Evolutionary conservation across 1,139 yeast species (phyloP).

Genomic region (Saccharomyces hybrid): DNA sequence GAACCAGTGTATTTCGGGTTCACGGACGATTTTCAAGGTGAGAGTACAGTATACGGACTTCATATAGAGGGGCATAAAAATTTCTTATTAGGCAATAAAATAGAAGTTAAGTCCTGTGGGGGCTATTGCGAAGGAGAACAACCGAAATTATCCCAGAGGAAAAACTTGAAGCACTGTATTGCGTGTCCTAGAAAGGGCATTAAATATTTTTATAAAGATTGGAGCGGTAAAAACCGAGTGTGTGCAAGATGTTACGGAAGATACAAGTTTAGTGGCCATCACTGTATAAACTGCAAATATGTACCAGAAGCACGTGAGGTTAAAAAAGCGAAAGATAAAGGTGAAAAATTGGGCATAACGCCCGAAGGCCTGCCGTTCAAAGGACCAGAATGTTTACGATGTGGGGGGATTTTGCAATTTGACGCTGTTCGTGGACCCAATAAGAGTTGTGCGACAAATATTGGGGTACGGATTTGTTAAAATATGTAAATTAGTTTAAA

Average conservation of each 20-base stretch:
- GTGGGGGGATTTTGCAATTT: slow-evolving; percentile 18
- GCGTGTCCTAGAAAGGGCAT: slow-evolving; percentile 24
- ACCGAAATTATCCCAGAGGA: slow-evolving; percentile 11
- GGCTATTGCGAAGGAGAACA: slow-evolving; percentile 17
- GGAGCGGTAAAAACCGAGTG: slow-evolving; percentile 21
- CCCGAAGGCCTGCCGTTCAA: slow-evolving; percentile 14
- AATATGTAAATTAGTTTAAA: neutral
- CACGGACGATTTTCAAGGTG: slow-evolving; percentile 13
- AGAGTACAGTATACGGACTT: slow-evolving; percentile 16
- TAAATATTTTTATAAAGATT: slow-evolving; percentile 21
- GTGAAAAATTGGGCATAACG: slow-evolving; percentile 11
- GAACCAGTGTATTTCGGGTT: slow-evolving; percentile 21
- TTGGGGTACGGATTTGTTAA: neutral
- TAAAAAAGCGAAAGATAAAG: slow-evolving; percentile 13
- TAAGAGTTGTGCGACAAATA: neutral
- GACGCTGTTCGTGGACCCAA: slow-evolving; percentile 20
- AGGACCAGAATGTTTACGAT: slow-evolving; percentile 18
- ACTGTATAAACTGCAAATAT: slow-evolving; percentile 21
- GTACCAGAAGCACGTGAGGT: slow-evolving; percentile 25
- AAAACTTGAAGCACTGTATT: slow-evolving; percentile 18
- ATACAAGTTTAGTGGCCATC: slow-evolving; percentile 21
- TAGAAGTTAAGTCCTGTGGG: slow-evolving; percentile 15
- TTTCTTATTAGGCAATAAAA: slow-evolving; percentile 18
- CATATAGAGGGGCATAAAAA: slow-evolving; percentile 12
- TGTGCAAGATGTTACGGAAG: slow-evolving; percentile 25